Evolutionary conservation across 345 rosid species (phyloP).

Genomic region (Mercurialis annua): DNA sequence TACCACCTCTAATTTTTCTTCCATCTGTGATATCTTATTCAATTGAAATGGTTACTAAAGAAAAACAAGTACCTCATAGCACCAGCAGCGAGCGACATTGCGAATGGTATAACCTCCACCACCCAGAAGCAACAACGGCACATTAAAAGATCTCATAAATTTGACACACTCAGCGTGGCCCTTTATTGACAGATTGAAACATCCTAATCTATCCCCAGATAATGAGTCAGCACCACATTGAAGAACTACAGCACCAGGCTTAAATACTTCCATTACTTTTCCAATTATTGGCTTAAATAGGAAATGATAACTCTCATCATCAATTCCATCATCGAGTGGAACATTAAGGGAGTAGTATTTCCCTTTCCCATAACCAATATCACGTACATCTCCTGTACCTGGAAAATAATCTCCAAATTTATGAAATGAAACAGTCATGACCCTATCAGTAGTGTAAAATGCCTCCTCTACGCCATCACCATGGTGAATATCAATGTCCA

Average conservation of each 20-base stretch:
- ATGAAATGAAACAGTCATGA: conserved; percentile 71
- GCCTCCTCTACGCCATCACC: conserved; percentile 77
- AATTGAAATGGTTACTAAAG: neutral
- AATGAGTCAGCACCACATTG: conserved; percentile 71
- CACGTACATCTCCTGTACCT: conserved; percentile 59
- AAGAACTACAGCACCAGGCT: conserved; percentile 63
- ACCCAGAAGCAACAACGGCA: conserved; percentile 58
- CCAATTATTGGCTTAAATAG: conserved; percentile 64
- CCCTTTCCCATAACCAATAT: conserved; percentile 50
- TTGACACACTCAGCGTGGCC: conserved; percentile 78
- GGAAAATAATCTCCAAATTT: conserved; percentile 70
- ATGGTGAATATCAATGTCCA: conserved; percentile 68
- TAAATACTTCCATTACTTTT: conserved; percentile 61
- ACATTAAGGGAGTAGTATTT: conserved; percentile 66
- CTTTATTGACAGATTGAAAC: conserved; percentile 67
- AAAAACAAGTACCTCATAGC: conserved; percentile 50
- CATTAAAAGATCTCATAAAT: conserved; percentile 75
- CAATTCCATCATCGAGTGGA: conserved; percentile 71
- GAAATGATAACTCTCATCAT: conserved; percentile 67
- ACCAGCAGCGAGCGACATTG: conserved; percentile 78
- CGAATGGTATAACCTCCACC: conserved; percentile 79
- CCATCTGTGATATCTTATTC: neutral
- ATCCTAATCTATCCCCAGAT: conserved; percentile 69
- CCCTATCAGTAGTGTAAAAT: conserved; percentile 69
- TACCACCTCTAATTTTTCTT: neutral